Base-by-base conservation (phyloP, 257 asterid genomes). In the Handroanthus guayacan region DNA sequence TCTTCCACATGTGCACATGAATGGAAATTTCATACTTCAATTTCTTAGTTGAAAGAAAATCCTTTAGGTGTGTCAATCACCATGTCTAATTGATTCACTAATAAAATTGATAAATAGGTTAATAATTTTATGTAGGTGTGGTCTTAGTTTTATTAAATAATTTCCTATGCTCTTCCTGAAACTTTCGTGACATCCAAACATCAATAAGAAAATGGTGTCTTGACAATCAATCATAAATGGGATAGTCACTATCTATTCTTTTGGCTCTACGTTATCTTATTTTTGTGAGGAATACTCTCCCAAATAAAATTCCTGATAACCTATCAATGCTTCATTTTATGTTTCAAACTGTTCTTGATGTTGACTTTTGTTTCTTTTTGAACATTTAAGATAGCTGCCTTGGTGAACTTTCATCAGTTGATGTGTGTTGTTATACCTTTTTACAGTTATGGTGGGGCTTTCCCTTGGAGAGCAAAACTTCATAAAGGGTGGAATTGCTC, bases 401-500 rank as follows among this genome's bases (percentile, higher is more conserved):
- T 51, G 47, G 48, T 50, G n/a, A 56, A 17, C 13, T 10, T 18
- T 71, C 31, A 41, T 56, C 47, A 3, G 18, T 76, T 50, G 57
- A 75, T 43, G 45, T 61, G 45, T 25, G 45, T 37, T 64, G 34
- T 75, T 52, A 13, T 10, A 41, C 55, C 37, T 62, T 71, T 54
- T 62, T 84, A 81, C 71, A 91, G 91, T 50, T 69, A 93, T 93
- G 98, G 91, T 86, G 76, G 96, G 93, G 45, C 91, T 93, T 81
- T 93, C 98, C 3, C 63, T 79, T 62, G 98, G 93, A 58, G 92
- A 91, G 84, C 84, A 81, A 73, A 86, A 85, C 79, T 89, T 91
- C 74, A 89, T 93, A 67, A 84, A 88, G 77, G 98, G 95, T 52
- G 98, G 98, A 52, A 91, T 93, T 80, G 96, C 87, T 78, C 98